Evolutionary conservation across 2,329 filamentous ascomycete species (phyloP).

Genomic region (Ascochyta viciae-villosae): DNA sequence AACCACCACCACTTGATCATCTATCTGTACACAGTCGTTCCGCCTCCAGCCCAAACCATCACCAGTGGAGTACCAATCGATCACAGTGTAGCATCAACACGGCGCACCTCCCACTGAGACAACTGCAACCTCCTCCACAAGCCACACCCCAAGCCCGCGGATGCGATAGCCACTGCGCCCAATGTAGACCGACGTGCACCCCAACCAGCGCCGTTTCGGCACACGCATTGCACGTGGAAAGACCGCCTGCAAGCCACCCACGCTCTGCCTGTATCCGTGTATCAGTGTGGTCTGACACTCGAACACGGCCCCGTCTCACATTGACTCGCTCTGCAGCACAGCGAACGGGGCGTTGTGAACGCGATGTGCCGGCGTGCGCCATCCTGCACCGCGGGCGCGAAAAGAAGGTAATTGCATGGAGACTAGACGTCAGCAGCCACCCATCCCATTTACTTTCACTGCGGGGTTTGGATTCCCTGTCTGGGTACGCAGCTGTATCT

Average conservation of each 20-base stretch:
- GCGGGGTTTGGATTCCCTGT: too few species aligned
- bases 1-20: neutral
- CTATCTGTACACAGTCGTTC: neutral
- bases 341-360: too few species aligned
- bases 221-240: constrained; percentile 16
- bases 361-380: too few species aligned
- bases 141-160: constrained; percentile 1
- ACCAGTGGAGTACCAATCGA: constrained; percentile 2
- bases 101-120: constrained; percentile 5
- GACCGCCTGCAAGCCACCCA: constrained; percentile 13
- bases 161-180: neutral
- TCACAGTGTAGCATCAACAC: constrained; percentile 14
- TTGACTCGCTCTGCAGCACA: too few species aligned
- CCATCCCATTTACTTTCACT: too few species aligned
- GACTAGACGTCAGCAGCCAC: too few species aligned
- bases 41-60: neutral
- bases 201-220: constrained; percentile 6
- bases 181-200: neutral
- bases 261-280: neutral
- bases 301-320: too few species aligned
- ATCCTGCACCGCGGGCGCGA: too few species aligned
- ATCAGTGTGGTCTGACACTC: too few species aligned
- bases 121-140: constrained; percentile 11
- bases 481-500: too few species aligned
- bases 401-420: too few species aligned